Evolutionary conservation across 1,139 yeast species (phyloP).

Genomic region (Kluyveromyces sp.): DNA sequence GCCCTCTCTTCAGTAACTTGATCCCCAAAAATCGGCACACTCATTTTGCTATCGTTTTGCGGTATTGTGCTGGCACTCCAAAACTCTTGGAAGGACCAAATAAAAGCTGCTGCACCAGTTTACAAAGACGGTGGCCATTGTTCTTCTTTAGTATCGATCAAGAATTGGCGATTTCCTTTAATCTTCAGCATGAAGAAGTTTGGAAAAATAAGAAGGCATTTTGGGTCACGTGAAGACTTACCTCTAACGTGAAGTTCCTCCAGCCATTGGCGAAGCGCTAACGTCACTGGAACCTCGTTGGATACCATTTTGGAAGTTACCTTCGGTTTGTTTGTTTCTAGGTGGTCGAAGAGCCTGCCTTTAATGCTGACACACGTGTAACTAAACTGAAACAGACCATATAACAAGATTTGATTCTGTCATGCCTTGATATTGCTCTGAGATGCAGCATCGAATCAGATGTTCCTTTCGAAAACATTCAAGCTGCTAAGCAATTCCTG

Average conservation of each 20-base stretch:
- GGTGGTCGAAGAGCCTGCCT: no score
- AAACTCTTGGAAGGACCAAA: not conserved
- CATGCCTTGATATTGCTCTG: not conserved
- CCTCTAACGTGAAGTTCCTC: no score
- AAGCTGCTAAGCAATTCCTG: no score
- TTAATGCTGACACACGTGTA: no score
- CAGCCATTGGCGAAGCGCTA: no score
- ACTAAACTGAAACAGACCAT: no score
- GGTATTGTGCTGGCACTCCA: not conserved
- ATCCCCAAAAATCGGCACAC: constrained; percentile 89
- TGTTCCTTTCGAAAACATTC: no score
- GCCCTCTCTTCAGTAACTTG: constrained; percentile 97
- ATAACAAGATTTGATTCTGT: no score
- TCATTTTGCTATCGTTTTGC: constrained; percentile 18
- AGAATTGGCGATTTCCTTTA: not conserved
- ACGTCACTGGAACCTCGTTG: no score
- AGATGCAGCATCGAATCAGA: no score
- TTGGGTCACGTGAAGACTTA: not conserved
- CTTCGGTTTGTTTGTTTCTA: no score
- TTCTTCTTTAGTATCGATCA: not conserved
- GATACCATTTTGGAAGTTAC: no score
- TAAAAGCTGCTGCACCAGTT: not conserved
- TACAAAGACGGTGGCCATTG: not conserved
- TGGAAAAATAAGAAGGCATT: not conserved
- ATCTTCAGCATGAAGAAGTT: not conserved